These are phyloP conservation scores for Salisapilia sapeloensis DNA, from an alignment of 352 stramenopile genomes.

Conservation along the genomic window DNA sequence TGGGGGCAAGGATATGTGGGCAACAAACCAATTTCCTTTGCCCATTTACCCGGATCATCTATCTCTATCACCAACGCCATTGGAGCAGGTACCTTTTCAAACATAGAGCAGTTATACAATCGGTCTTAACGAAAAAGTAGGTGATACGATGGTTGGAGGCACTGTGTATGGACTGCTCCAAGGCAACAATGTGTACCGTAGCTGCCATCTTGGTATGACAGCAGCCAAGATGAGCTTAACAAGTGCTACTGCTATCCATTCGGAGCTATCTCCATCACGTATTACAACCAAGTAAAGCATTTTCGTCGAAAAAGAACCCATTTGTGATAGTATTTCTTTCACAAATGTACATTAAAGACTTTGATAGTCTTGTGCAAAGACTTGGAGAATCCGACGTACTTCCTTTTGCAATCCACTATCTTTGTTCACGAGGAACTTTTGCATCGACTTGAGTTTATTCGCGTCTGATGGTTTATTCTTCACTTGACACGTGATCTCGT, in stretches of 20 bases:
- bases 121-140: slow-evolving; percentile 10
- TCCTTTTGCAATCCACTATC: slow-evolving; percentile 43
- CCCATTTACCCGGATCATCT: slow-evolving; percentile 38
- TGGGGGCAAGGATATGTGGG: slow-evolving; percentile 36
- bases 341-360: too few species aligned
- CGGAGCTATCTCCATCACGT: slow-evolving; percentile 10
- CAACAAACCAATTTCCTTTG: slow-evolving; percentile 23
- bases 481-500: slow-evolving; percentile 51
- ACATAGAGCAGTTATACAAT: not conserved
- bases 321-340: too few species aligned
- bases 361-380: slow-evolving; percentile 50
- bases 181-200: slow-evolving; percentile 35
- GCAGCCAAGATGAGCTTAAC: slow-evolving; percentile 46
- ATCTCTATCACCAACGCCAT: slow-evolving; percentile 55
- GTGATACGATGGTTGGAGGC: slow-evolving; percentile 57
- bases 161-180: slow-evolving; percentile 60
- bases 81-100: slow-evolving; percentile 24
- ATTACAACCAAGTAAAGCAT: too few species aligned
- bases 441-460: slow-evolving; percentile 20
- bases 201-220: slow-evolving; percentile 60
- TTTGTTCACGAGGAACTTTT: slow-evolving; percentile 27
- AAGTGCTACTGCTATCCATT: slow-evolving; percentile 49
- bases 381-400: slow-evolving; percentile 29
- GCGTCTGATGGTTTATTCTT: slow-evolving; percentile 26
- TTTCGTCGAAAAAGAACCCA: too few species aligned